Percentiles rank a stretch among this genome's conserved stretches.
These are phyloP conservation scores for Ulvella scutata DNA, from an alignment of 139 green algal genomes.

Conservation along the genomic window DNA sequence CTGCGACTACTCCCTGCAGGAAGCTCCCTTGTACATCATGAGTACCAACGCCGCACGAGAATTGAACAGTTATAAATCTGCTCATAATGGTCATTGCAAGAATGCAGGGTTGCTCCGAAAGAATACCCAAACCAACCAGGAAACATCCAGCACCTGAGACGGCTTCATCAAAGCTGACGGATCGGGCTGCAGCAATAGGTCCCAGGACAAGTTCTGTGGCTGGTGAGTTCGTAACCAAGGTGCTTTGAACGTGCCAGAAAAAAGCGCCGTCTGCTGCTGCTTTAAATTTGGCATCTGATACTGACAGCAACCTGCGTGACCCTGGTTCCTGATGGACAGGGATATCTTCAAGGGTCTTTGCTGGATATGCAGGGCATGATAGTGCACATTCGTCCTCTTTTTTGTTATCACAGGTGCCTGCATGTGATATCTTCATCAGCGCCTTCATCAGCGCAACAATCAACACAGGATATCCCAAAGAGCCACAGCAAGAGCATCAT, in stretches of 20 bases:
- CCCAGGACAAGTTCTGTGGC: neutral
- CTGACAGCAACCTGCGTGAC: neutral
- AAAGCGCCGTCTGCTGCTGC: neutral
- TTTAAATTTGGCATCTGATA: neutral
- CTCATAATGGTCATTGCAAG: neutral
- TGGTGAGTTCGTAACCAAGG: neutral
- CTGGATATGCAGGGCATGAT: neutral
- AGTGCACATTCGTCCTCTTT: neutral
- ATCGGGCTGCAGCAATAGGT: neutral
- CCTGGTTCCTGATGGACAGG: neutral
- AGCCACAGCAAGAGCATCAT: neutral
- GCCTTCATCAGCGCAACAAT: neutral
- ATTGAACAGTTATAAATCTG: no score
- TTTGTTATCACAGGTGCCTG: neutral
- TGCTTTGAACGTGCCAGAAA: neutral
- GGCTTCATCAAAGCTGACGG: neutral
- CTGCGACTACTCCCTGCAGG: neutral
- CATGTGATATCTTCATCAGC: neutral
- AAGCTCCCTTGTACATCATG: neutral
- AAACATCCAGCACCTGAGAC: neutral
- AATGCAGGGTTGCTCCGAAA: neutral
- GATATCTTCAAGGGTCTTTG: neutral
- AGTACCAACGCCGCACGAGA: neutral
- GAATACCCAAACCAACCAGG: no score
- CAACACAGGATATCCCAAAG: neutral